These are phyloP conservation scores for Paramecium sonneborni DNA, from an alignment of 73 alveolate genomes.

Conservation along the genomic window DNA sequence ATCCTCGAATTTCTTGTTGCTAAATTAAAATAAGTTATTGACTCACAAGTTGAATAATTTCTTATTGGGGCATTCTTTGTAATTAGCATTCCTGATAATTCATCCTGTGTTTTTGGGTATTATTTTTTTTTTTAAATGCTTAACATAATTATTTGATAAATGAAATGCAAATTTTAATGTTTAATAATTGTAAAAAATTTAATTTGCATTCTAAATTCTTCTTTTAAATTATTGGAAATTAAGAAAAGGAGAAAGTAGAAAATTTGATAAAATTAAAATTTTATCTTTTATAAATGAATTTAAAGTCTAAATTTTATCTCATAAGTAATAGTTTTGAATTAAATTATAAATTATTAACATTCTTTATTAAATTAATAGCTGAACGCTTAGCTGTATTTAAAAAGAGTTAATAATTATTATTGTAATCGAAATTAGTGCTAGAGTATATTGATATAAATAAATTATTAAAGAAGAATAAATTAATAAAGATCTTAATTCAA, in stretches of 20 bases:
- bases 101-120: background rate
- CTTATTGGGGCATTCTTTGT: conserved; percentile 4
- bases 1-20: conserved; percentile 15
- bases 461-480: background rate
- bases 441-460: background rate
- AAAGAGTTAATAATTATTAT: background rate
- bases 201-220: background rate
- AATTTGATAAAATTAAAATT: too few species aligned
- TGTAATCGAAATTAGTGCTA: background rate
- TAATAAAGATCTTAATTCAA: background rate
- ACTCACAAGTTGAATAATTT: conserved; percentile 1
- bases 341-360: too few species aligned
- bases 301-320: too few species aligned
- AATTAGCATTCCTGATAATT: background rate
- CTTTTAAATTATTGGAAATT: too few species aligned
- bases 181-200: background rate
- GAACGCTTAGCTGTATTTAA: too few species aligned
- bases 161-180: background rate
- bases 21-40: background rate
- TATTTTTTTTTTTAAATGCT: background rate
- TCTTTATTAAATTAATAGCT: too few species aligned
- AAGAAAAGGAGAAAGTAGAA: too few species aligned
- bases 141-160: background rate
- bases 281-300: too few species aligned
- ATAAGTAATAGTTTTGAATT: too few species aligned